Percentiles rank a stretch among this genome's conserved stretches.
These are phyloP conservation scores for Gigaspora rosea DNA, from an alignment of 192 early-diverging fungal genomes.

Conservation along the genomic window DNA sequence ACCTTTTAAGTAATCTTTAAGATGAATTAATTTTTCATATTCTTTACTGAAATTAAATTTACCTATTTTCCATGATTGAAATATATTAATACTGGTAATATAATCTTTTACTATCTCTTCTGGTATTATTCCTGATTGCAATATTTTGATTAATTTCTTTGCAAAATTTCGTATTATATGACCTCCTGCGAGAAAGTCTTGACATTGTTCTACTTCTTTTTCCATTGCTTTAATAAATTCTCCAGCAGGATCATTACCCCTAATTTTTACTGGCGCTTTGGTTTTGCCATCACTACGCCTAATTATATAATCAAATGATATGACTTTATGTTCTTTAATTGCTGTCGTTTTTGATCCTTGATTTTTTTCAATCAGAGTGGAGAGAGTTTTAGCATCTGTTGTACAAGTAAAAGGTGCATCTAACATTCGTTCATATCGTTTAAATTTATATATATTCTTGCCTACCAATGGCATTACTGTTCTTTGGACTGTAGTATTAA, in stretches of 20 bases:
- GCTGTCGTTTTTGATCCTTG: conserved; percentile 16
- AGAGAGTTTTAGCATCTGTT: background rate
- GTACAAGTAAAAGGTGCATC: no score
- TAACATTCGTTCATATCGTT: no score
- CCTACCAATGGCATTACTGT: no score
- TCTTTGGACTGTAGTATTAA: no score
- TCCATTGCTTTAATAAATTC: background rate
- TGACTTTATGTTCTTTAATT: background rate
- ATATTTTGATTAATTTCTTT: background rate
- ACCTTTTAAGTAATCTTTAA: conserved; percentile 17
- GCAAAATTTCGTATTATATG: conserved; percentile 10
- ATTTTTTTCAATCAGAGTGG: conserved; percentile 8
- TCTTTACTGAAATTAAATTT: conserved; percentile 1
- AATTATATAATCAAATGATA: no score
- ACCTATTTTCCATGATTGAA: conserved; percentile 1
- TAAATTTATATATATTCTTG: no score
- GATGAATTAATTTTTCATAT: conserved; percentile 3
- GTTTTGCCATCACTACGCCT: background rate
- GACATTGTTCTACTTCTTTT: background rate
- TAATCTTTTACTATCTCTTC: background rate
- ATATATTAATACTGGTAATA: background rate
- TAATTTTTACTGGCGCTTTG: conserved; percentile 18
- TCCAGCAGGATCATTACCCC: background rate
- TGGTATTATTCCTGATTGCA: conserved; percentile 13
- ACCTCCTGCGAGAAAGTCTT: background rate